Percentiles rank a stretch among this genome's conserved stretches.
These are phyloP conservation scores for Pythium diclinum DNA, from an alignment of 352 stramenopile genomes.

Conservation along the genomic window DNA sequence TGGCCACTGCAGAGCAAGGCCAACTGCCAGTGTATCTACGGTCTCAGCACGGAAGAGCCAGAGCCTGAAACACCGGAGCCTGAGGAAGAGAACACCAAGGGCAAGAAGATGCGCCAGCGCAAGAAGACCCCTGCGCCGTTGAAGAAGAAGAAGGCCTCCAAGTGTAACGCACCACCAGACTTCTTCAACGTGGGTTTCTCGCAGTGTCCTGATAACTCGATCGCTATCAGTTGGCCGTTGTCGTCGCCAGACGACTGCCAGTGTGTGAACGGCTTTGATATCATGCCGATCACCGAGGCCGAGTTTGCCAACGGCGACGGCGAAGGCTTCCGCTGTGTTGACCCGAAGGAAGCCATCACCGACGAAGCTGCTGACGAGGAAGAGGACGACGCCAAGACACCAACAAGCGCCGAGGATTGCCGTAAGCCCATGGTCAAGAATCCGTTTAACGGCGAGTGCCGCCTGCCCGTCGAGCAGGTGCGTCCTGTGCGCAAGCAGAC, in stretches of 20 bases:
- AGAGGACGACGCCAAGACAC: background rate
- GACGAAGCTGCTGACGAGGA: slow-evolving; percentile 36
- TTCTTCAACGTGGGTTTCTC: slow-evolving; percentile 22
- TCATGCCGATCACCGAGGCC: slow-evolving; percentile 17
- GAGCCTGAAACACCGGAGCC: slow-evolving; percentile 15
- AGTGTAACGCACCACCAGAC: slow-evolving; percentile 28
- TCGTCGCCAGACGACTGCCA: slow-evolving; percentile 26
- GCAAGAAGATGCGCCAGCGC: slow-evolving; percentile 29
- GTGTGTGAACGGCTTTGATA: slow-evolving; percentile 25
- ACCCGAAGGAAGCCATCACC: slow-evolving; percentile 16
- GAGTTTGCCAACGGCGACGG: slow-evolving; percentile 17
- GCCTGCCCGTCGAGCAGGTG: slow-evolving; percentile 64
- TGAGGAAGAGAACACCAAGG: slow-evolving; percentile 17
- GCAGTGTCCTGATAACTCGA: slow-evolving; percentile 23
- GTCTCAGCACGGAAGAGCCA: slow-evolving; percentile 29
- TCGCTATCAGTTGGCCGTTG: slow-evolving; percentile 29
- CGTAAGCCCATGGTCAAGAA: slow-evolving; percentile 41
- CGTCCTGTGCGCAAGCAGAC: background rate
- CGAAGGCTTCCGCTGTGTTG: slow-evolving; percentile 25
- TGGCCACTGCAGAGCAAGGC: slow-evolving; percentile 75
- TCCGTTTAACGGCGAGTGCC: slow-evolving; percentile 51
- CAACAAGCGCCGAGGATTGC: slow-evolving; percentile 29
- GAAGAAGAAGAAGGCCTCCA: slow-evolving; percentile 14
- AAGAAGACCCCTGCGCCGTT: slow-evolving; percentile 10
- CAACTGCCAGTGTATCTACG: slow-evolving; percentile 76